Evolutionary conservation across 2,329 filamentous ascomycete species (phyloP).

Genomic region (Fusarium tuaranense): DNA sequence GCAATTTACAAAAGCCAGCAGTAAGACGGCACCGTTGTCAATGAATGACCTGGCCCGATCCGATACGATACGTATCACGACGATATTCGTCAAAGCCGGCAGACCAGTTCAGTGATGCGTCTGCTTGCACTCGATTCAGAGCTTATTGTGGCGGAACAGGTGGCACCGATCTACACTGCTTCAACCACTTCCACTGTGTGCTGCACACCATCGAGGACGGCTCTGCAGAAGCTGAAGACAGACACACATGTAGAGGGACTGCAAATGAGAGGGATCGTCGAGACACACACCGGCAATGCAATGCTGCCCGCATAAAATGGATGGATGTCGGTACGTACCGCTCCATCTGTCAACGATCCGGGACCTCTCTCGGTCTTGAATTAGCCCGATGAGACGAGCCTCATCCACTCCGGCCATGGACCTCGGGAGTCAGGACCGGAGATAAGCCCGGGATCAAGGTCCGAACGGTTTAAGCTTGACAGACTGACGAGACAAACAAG

Average conservation of each 20-base stretch:
- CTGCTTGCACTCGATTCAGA: background rate
- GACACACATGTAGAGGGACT: background rate
- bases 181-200: background rate
- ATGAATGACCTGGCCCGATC: background rate
- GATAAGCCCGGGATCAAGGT: slow-evolving; percentile 18
- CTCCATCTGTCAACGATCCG: background rate
- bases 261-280: background rate
- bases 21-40: background rate
- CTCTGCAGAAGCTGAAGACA: slow-evolving; percentile 7
- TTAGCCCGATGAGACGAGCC: slow-evolving; percentile 20
- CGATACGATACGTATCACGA: background rate
- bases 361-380: slow-evolving; percentile 21
- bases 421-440: slow-evolving; percentile 19
- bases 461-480: slow-evolving; percentile 4
- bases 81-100: background rate
- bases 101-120: background rate
- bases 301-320: background rate
- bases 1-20: slow-evolving; percentile 1
- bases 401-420: background rate
- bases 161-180: background rate
- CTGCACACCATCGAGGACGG: background rate
- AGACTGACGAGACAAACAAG: background rate
- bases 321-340: background rate
- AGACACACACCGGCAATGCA: slow-evolving; percentile 2
- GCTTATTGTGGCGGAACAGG: background rate